Conservation (phyloP, 1,139 yeast genomes). For the Hansenula lynferdii region DNA sequence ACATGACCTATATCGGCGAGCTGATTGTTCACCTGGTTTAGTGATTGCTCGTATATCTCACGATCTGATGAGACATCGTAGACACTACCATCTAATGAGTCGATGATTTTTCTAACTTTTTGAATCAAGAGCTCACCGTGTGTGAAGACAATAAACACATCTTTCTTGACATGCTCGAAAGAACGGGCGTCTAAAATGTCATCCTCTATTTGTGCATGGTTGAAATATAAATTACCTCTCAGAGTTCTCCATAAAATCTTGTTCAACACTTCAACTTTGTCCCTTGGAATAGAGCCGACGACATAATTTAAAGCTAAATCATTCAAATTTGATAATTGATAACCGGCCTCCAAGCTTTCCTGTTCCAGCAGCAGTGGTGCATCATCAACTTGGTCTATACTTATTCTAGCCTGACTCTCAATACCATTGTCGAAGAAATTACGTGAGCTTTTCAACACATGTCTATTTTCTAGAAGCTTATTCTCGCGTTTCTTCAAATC, state of each 20-base stretch:
- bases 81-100: constrained; percentile 60
- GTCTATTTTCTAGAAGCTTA: constrained; percentile 41
- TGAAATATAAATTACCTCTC: constrained; percentile 67
- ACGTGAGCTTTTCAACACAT: constrained; percentile 41
- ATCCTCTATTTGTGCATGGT: constrained; percentile 54
- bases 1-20: constrained; percentile 58
- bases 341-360: constrained; percentile 24
- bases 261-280: constrained; percentile 57
- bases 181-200: constrained; percentile 31
- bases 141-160: constrained; percentile 61
- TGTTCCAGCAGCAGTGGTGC: constrained; percentile 24
- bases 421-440: constrained; percentile 28
- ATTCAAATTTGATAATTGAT: constrained; percentile 23
- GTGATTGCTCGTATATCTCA: constrained; percentile 26
- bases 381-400: constrained; percentile 42
- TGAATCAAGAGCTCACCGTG: constrained; percentile 60
- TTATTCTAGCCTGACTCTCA: constrained; percentile 22
- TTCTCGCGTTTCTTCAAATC: constrained; percentile 32
- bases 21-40: constrained; percentile 38
- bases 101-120: constrained; percentile 56
- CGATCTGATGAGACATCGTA: constrained; percentile 26
- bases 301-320: constrained; percentile 38
- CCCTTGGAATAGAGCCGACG: constrained; percentile 62
- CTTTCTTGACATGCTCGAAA: constrained; percentile 43
- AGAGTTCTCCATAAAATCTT: constrained; percentile 69